These are phyloP conservation scores for Eucalyptus globulus DNA, from an alignment of 345 rosid species.

Conservation along the genomic window DNA sequence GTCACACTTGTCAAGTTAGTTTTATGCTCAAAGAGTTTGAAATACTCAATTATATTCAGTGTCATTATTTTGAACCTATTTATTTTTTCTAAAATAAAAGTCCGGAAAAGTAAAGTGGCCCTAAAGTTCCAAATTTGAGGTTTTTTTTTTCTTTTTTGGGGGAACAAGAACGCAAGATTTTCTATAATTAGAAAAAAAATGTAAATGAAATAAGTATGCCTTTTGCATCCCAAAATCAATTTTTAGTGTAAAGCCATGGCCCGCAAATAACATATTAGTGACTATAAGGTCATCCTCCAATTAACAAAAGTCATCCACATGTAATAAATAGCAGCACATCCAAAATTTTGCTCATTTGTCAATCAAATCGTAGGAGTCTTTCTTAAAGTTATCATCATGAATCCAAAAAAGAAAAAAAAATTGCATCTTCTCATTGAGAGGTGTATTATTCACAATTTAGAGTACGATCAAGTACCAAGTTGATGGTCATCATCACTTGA, in stretches of 20 bases:
- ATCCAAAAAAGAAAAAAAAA: neutral
- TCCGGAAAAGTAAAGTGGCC: neutral
- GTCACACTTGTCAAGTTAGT: neutral
- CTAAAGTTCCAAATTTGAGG: neutral
- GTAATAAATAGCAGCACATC: neutral
- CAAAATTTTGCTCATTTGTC: neutral
- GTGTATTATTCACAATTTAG: neutral
- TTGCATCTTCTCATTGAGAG: neutral
- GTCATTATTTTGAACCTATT: neutral
- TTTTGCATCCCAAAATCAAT: neutral
- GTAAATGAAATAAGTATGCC: neutral
- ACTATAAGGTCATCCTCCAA: neutral
- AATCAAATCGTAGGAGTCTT: neutral
- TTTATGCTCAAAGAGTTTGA: neutral
- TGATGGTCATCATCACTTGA: neutral
- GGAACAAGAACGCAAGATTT: neutral
- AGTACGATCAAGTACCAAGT: neutral
- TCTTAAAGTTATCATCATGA: neutral
- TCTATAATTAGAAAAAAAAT: neutral
- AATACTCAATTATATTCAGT: neutral
- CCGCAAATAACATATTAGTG: neutral
- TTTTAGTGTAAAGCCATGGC: neutral
- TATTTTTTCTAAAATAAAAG: neutral
- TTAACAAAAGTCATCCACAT: neutral
- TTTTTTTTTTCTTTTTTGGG: neutral